phyloP scores from a whole-genome alignment of 1,284 basidiomycete genomes.

The Pseudozyma thailandica region DNA sequence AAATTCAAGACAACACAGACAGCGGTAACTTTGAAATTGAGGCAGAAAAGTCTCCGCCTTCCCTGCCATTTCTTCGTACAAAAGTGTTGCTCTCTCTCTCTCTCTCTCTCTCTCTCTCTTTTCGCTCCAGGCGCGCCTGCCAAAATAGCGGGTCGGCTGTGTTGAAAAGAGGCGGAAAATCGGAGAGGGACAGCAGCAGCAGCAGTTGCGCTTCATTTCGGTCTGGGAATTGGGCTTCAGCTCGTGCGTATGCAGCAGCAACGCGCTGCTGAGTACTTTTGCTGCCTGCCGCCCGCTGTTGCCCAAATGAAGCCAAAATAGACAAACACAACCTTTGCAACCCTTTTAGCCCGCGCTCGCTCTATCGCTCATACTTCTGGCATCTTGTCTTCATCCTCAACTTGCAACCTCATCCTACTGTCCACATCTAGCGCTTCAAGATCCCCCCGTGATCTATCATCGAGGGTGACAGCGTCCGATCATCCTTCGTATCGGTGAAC shows the following conservation, averaged over 20 bases:
- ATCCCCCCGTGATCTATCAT: too few relatives aligned
- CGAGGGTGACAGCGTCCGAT: too few relatives aligned
- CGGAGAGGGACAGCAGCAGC: too few relatives aligned
- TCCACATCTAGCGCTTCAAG: background rate
- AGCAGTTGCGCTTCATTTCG: too few relatives aligned
- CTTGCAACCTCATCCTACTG: background rate
- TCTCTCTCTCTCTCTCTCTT: background rate
- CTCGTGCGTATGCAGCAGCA: background rate
- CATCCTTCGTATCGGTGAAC: too few relatives aligned
- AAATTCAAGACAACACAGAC: too few relatives aligned
- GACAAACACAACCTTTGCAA: background rate
- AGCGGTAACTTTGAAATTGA: too few relatives aligned
- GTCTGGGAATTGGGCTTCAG: too few relatives aligned
- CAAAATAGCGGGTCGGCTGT: too few relatives aligned
- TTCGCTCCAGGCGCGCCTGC: background rate
- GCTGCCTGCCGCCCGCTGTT: background rate
- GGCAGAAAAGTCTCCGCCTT: background rate
- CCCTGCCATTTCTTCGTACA: background rate
- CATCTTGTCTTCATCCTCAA: background rate
- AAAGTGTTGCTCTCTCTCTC: conserved; percentile 4
- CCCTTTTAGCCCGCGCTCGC: background rate
- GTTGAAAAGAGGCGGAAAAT: too few relatives aligned
- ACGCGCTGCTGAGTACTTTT: background rate
- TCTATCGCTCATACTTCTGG: background rate
- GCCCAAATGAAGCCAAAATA: background rate